Conservation (phyloP, 176 grass and related monocot genomes). For the Oryza rufipogon region DNA sequence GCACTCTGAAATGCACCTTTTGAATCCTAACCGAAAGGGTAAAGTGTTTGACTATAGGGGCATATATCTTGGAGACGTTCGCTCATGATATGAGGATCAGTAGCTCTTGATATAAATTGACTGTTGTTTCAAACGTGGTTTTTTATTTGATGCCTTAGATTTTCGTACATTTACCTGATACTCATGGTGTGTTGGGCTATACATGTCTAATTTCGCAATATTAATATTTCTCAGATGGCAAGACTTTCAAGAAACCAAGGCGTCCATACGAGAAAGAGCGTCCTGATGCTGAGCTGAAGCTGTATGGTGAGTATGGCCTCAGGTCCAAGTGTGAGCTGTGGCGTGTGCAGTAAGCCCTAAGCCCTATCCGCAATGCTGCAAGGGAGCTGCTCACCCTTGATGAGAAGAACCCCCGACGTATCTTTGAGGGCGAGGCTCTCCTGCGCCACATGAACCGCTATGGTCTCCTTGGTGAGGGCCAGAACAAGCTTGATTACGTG, state of each 20-base stretch:
- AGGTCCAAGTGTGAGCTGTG: slow-evolving; percentile 78
- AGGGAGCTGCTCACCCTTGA: slow-evolving; percentile 74
- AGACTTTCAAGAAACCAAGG: slow-evolving; percentile 80
- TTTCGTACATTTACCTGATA: not conserved
- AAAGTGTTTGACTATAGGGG: not conserved
- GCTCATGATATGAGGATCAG: not conserved
- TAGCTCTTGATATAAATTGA: too few relatives aligned
- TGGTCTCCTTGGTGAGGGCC: slow-evolving; percentile 60
- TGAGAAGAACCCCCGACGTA: slow-evolving; percentile 70
- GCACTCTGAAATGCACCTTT: not conserved
- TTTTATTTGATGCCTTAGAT: not conserved
- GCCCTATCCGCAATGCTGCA: slow-evolving; percentile 64
- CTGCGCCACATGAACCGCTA: slow-evolving; percentile 73
- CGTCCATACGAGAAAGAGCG: slow-evolving; percentile 83
- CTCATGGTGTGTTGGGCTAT: not conserved
- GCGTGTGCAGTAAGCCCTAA: slow-evolving; percentile 70
- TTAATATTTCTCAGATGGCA: slow-evolving; percentile 52
- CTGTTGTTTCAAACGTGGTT: not conserved
- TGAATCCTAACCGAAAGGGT: not conserved
- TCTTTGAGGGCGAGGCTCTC: slow-evolving; percentile 78
- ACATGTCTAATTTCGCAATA: not conserved
- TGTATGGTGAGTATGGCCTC: slow-evolving; percentile 72
- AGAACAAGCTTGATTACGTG: slow-evolving; percentile 81
- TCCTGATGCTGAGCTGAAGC: slow-evolving; percentile 72
- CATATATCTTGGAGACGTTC: not conserved